These are phyloP conservation scores for Paracoccidioides brasiliensis DNA, from an alignment of 2,329 filamentous ascomycete species.

Conservation along the genomic window DNA sequence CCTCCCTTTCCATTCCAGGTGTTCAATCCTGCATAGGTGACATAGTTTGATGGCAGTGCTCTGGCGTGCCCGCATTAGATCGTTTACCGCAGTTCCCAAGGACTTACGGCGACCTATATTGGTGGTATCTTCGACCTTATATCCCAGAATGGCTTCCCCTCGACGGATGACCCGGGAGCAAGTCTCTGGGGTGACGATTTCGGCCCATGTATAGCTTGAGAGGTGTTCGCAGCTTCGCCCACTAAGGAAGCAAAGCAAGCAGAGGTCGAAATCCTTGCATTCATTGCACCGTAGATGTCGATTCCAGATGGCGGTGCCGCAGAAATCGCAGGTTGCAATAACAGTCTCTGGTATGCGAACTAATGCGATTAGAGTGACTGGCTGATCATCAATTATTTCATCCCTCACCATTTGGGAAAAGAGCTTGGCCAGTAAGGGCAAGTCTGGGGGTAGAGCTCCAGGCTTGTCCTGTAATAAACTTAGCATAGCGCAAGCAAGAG, in stretches of 20 bases:
- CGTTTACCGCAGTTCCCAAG: constrained; percentile 20
- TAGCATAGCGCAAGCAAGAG: constrained; percentile 20
- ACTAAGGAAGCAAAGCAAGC: constrained; percentile 23
- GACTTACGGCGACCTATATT: constrained; percentile 8
- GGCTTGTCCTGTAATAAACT: constrained; percentile 16
- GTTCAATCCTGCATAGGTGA: constrained; percentile 25
- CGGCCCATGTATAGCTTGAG: constrained; percentile 22
- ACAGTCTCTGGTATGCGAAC: constrained; percentile 20
- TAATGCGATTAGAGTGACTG: constrained; percentile 15
- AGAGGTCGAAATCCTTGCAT: constrained; percentile 26
- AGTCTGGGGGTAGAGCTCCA: constrained; percentile 15
- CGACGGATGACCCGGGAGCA: constrained; percentile 17
- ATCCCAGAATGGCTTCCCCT: constrained; percentile 16
- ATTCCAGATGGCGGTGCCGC: constrained; percentile 27
- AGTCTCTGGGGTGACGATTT: constrained; percentile 19
- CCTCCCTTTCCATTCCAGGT: constrained; percentile 24
- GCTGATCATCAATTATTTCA: constrained; percentile 17
- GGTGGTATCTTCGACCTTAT: constrained; percentile 12
- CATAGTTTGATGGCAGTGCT: constrained; percentile 17
- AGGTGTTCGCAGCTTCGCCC: constrained; percentile 25
- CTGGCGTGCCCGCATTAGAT: constrained; percentile 18
- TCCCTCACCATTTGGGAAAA: constrained; percentile 23
- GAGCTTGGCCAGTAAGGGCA: constrained; percentile 17
- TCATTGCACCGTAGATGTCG: constrained; percentile 25
- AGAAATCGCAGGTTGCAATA: constrained; percentile 26